phyloP scores from a whole-genome alignment of 2,329 filamentous ascomycete genomes.

The Alternaria viburni region DNA sequence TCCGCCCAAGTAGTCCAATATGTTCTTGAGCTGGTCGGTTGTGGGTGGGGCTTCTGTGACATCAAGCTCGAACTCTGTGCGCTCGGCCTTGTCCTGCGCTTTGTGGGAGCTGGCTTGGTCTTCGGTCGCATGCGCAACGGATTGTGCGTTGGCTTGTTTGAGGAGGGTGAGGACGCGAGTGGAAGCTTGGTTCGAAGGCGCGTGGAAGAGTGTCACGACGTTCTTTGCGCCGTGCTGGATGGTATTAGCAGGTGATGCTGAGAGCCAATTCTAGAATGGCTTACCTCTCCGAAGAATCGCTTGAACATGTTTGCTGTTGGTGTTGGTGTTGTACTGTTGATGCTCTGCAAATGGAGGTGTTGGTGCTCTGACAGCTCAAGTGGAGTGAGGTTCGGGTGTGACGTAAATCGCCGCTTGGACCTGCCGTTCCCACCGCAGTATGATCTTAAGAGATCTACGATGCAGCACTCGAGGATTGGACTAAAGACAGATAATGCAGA shows the following conservation, averaged over 20 bases:
- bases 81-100: conserved; percentile 64
- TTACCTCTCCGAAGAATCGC: conserved; percentile 56
- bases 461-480: neutral
- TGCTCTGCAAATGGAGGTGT: conserved; percentile 19
- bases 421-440: conserved; percentile 8
- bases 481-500: neutral
- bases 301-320: conserved; percentile 49
- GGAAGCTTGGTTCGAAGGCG: conserved; percentile 75
- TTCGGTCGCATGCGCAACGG: conserved; percentile 70
- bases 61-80: conserved; percentile 82
- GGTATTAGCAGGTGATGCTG: neutral
- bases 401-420: conserved; percentile 33
- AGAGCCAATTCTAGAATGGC: neutral
- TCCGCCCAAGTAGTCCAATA: conserved; percentile 78
- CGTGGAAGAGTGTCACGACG: conserved; percentile 96
- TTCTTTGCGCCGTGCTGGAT: conserved; percentile 63
- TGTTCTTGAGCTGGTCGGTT: conserved; percentile 78
- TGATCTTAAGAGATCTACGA: conserved; percentile 3
- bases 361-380: conserved; percentile 21
- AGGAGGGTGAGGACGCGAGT: conserved; percentile 75
- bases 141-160: conserved; percentile 77
- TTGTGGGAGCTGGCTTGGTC: conserved; percentile 75
- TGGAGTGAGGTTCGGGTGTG: conserved; percentile 30
- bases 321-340: neutral
- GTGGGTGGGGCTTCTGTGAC: conserved; percentile 83